Conservation (phyloP, 2,329 filamentous ascomycete genomes). For the Intubia oerlemansii region DNA sequence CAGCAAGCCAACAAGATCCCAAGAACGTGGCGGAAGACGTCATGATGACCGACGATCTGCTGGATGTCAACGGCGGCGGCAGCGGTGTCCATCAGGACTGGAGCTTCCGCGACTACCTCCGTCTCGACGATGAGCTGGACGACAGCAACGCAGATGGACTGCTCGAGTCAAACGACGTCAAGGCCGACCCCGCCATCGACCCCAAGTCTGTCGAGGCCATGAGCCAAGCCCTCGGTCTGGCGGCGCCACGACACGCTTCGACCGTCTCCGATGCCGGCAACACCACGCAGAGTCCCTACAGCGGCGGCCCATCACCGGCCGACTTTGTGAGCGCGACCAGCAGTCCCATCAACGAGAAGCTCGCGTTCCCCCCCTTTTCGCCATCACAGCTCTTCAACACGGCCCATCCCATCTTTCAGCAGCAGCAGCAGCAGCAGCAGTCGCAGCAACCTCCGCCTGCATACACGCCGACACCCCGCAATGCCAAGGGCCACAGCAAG, state of each 20-base stretch:
- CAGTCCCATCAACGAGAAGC: slow-evolving; percentile 23
- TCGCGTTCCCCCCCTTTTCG: slow-evolving; percentile 1
- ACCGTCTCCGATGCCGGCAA: too few species aligned
- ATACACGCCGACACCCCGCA: too few species aligned
- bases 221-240: too few species aligned
- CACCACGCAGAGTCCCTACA: slow-evolving; percentile 6
- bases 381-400: slow-evolving; percentile 4
- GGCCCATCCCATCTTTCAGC: too few species aligned
- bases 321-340: slow-evolving; percentile 37
- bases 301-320: slow-evolving; percentile 5
- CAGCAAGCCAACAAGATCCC: not conserved
- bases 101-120: slow-evolving; percentile 17
- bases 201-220: slow-evolving; percentile 13
- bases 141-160: too few species aligned
- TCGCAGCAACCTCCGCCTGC: too few species aligned
- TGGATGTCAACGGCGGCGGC: slow-evolving; percentile 12
- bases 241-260: too few species aligned
- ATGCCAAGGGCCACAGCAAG: slow-evolving; percentile 18
- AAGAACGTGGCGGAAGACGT: slow-evolving; percentile 18
- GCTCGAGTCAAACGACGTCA: too few species aligned
- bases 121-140: slow-evolving; percentile 17
- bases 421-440: slow-evolving; percentile 1
- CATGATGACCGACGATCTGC: slow-evolving; percentile 17
- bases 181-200: too few species aligned
- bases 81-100: slow-evolving; percentile 19